These are phyloP conservation scores for Aspergillus fructus DNA, from an alignment of 2,329 filamentous ascomycete species.

Conservation along the genomic window DNA sequence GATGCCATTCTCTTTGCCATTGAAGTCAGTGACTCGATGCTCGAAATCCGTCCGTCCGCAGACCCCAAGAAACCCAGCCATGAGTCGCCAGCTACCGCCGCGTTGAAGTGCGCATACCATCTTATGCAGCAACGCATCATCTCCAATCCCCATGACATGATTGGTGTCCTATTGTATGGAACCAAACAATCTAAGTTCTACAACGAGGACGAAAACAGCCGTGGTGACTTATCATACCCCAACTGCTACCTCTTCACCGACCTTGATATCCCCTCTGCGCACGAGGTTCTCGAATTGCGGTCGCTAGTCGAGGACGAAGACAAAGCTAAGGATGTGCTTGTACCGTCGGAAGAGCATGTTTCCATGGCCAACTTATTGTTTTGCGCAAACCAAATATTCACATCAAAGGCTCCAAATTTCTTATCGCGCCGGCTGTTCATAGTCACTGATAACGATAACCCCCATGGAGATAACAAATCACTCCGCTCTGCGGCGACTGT, in stretches of 20 bases:
- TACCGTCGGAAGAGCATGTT: conserved; percentile 66
- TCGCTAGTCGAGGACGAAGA: conserved; percentile 76
- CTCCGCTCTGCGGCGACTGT: conserved; percentile 75
- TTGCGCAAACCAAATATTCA: conserved; percentile 95
- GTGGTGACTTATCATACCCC: conserved; percentile 68
- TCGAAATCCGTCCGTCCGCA: conserved; percentile 62
- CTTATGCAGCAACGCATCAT: conserved; percentile 99
- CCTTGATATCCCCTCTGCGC: conserved; percentile 80
- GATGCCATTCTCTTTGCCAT: conserved; percentile 99
- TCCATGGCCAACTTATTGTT: conserved; percentile 90
- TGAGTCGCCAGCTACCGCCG: conserved; percentile 77
- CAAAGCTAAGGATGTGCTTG: conserved; percentile 66
- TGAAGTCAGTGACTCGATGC: conserved; percentile 85
- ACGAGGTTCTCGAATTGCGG: conserved; percentile 79
- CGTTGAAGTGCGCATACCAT: conserved; percentile 89
- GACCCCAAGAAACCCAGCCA: conserved; percentile 73
- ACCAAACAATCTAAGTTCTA: conserved; percentile 81
- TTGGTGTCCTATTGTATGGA: conserved; percentile 89
- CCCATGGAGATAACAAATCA: conserved; percentile 70
- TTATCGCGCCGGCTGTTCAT: conserved; percentile 90
- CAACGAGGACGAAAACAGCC: conserved; percentile 59
- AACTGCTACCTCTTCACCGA: conserved; percentile 91
- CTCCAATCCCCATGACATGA: conserved; percentile 93
- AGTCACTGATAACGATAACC: conserved; percentile 90
- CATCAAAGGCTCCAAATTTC: conserved; percentile 91